A percentile compares a stretch with the other conserved stretches of the same genome.
These are phyloP conservation scores for Austroboletus eburneus DNA, from an alignment of 768 basidiomycete genomes.

Conservation along the genomic window DNA sequence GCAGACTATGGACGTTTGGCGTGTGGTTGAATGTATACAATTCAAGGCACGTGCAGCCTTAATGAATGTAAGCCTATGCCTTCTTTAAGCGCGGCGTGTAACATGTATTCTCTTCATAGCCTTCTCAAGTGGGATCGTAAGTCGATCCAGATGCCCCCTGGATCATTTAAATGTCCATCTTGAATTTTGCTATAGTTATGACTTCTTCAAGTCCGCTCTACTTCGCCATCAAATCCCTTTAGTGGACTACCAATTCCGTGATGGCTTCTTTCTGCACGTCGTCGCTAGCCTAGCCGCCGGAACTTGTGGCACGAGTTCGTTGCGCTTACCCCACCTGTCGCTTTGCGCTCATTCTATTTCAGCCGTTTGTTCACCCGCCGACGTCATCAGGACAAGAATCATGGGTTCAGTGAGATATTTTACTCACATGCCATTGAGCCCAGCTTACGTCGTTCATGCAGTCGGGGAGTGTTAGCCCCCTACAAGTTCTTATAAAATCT, in stretches of 20 bases:
- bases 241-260: slow-evolving; percentile 56
- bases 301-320: slow-evolving; percentile 72
- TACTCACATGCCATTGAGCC: neutral
- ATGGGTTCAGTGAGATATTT: slow-evolving; percentile 63
- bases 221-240: slow-evolving; percentile 51
- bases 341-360: slow-evolving; percentile 4
- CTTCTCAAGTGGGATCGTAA: slow-evolving; percentile 82
- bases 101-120: slow-evolving; percentile 35
- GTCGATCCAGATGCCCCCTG: slow-evolving; percentile 25
- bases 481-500: slow-evolving; percentile 54
- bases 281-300: slow-evolving; percentile 67
- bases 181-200: slow-evolving; percentile 49
- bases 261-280: slow-evolving; percentile 64
- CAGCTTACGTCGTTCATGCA: slow-evolving; percentile 24
- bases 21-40: slow-evolving; percentile 7
- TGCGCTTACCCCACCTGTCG: neutral
- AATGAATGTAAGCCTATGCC: slow-evolving; percentile 58
- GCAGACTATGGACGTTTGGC: neutral
- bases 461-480: slow-evolving; percentile 47
- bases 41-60: slow-evolving; percentile 56
- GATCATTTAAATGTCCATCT: neutral
- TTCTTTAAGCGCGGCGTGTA: neutral
- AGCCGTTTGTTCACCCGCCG: slow-evolving; percentile 79
- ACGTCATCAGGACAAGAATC: slow-evolving; percentile 70
- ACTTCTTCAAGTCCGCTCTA: slow-evolving; percentile 64